Conservation (phyloP, 2,329 filamentous ascomycete genomes). For the Aspergillus candidus region DNA sequence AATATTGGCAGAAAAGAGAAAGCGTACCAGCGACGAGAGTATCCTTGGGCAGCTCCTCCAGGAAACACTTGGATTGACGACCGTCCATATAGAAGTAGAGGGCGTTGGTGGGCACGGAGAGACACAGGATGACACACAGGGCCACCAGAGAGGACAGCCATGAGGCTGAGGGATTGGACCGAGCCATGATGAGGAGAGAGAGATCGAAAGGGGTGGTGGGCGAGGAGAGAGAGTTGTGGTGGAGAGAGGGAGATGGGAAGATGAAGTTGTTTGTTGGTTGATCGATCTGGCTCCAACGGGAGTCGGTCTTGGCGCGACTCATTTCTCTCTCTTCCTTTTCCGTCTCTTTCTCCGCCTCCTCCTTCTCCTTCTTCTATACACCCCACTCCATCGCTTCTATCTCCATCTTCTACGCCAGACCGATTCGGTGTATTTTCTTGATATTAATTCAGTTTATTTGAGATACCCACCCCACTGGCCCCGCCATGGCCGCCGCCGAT, state of each 20-base stretch:
- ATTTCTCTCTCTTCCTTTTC: background rate
- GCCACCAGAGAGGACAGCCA: conserved; percentile 47
- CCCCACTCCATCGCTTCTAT: background rate
- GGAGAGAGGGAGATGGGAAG: conserved; percentile 1
- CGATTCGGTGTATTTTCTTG: background rate
- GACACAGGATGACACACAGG: conserved; percentile 58
- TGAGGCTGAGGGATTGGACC: conserved; percentile 29
- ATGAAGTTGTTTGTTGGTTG: background rate
- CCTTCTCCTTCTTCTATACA: background rate
- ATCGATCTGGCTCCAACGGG: conserved; percentile 20
- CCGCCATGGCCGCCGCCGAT: conserved; percentile 66
- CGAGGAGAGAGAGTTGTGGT: background rate
- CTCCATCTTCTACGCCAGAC: background rate
- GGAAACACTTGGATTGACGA: conserved; percentile 85
- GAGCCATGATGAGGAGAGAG: conserved; percentile 26
- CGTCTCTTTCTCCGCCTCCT: background rate
- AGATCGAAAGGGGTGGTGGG: background rate
- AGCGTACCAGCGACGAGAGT: conserved; percentile 79
- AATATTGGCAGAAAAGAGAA: background rate
- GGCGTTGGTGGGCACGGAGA: conserved; percentile 62
- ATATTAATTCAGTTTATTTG: no score
- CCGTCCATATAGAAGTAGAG: conserved; percentile 96
- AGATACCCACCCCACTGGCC: background rate
- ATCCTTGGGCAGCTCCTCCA: conserved; percentile 95
- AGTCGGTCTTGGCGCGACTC: conserved; percentile 20